A percentile compares a stretch with the other conserved stretches of the same genome.
These are phyloP conservation scores for Beauveria medogensis DNA, from an alignment of 2,329 filamentous ascomycete species.

Conservation along the genomic window DNA sequence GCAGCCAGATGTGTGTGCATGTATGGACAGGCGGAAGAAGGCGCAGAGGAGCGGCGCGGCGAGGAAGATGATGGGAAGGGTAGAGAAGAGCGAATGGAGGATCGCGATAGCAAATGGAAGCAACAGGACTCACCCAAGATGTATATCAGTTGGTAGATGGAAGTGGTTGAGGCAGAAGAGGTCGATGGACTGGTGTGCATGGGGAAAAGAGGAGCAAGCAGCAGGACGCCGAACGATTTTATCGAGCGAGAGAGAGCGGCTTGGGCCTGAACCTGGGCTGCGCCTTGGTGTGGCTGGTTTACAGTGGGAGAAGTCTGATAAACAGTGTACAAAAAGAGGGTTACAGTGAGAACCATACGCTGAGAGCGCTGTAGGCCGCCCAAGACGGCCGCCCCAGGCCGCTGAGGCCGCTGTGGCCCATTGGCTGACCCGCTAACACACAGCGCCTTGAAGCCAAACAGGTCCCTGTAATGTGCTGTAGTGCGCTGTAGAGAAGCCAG, in stretches of 20 bases:
- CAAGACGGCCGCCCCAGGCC: not conserved
- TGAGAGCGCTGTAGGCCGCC: not conserved
- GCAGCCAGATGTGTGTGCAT: not conserved
- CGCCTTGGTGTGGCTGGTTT: not conserved
- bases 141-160: conserved; percentile 17
- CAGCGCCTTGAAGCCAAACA: not conserved
- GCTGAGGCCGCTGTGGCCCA: not conserved
- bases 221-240: conserved; percentile 18
- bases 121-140: conserved; percentile 31
- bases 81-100: conserved; percentile 21
- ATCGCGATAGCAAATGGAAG: conserved; percentile 29
- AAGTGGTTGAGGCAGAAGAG: conserved; percentile 4
- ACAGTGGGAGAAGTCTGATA: not conserved
- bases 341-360: not conserved
- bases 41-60: not conserved
- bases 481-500: not conserved
- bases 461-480: not conserved
- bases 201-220: conserved; percentile 19
- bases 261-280: not conserved
- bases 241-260: conserved; percentile 2
- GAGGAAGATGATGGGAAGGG: conserved; percentile 1
- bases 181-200: conserved; percentile 16
- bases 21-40: not conserved
- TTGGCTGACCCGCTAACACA: too few relatives aligned
- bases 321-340: not conserved